phyloP scores from a whole-genome alignment of 2,329 filamentous ascomycete genomes.

The Torrubiella hemipterigena region DNA sequence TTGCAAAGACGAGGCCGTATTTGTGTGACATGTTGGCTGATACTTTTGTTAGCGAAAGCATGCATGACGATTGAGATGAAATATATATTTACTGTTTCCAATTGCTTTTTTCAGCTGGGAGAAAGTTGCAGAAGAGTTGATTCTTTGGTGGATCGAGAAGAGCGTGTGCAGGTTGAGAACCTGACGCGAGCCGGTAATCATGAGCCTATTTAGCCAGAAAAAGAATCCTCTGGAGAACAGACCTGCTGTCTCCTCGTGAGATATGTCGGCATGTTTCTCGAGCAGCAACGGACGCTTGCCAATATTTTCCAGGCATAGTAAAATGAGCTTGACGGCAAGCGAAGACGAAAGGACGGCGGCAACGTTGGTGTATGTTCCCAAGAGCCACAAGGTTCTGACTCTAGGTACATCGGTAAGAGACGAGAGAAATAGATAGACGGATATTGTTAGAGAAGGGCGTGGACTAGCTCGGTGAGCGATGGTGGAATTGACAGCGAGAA shows the following conservation, averaged over 20 bases:
- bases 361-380: background rate
- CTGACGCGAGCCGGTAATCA: constrained; percentile 2
- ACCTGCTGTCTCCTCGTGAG: constrained; percentile 2
- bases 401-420: constrained; percentile 1
- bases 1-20: constrained; percentile 3
- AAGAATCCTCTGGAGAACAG: constrained; percentile 3
- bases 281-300: constrained; percentile 2
- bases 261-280: constrained; percentile 1
- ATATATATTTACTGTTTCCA: constrained; percentile 4
- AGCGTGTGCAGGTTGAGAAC: constrained; percentile 4
- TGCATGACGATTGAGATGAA: constrained; percentile 2
- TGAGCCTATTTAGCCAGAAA: constrained; percentile 4
- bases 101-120: constrained; percentile 2
- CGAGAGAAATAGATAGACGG: constrained; percentile 2
- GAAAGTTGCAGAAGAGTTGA: constrained; percentile 5
- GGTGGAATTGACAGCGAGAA: background rate
- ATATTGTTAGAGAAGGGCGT: constrained; percentile 3
- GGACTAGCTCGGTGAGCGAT: constrained; percentile 2
- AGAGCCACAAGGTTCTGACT: constrained; percentile 3
- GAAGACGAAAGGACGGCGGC: background rate
- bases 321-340: background rate
- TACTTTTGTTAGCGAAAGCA: constrained; percentile 2
- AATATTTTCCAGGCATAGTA: constrained; percentile 3
- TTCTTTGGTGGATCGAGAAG: constrained; percentile 4
- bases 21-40: constrained; percentile 1